Evolutionary conservation across 768 basidiomycete genomes (phyloP), one percentile per base, ranked within the genome.

Genomic region (Suillus ampliporus): DNA sequence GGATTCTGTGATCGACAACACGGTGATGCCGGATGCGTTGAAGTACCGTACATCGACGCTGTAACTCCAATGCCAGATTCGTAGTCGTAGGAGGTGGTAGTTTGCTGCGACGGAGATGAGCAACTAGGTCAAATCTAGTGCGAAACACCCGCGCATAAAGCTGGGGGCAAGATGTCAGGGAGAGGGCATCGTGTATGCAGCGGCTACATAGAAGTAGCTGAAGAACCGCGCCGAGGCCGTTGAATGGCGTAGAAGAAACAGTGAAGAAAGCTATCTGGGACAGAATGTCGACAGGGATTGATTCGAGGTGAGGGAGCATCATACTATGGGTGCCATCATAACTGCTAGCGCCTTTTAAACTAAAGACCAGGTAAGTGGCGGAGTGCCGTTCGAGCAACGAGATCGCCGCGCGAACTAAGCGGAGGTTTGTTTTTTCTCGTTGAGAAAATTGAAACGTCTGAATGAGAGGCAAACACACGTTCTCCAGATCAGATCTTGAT

Each of bases 141-240:
- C 75, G 77, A 69, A 85, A 89, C 15, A 89, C 78, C 64, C 75
- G 74, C 43, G 86, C 86, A 68, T 87, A 88, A 48, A 89, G 78
- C 61, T 85, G 81, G 3, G 88, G 84, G 48, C 81, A 80, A 34
- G 74, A 62, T 21, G 69, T 69, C 50, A 81, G 61, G 62, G 77
- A 77, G 35, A 90, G 79, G 9, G 77, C 73, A 43, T 71, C 70
- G 57, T 86, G 72, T 28, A 89, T 66, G 3, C 74, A 68, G 0
- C 81, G 81, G 62, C 76, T 82, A 21, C 84, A 82, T 61, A 82
- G 71, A 54, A 83, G 69, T 40, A 90, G 77, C 10, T 72, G 68
- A 37, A 79, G 69, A 62, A 90, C 71, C 50, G 77, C 69, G 43
- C 65, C 71, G 14, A 82, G 85, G 13, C 83, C 69, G 0, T 76